Percentiles rank a stretch among this genome's conserved stretches.
Conservation (phyloP, 2,329 filamentous ascomycete species). For the Alternaria triticina region DNA sequence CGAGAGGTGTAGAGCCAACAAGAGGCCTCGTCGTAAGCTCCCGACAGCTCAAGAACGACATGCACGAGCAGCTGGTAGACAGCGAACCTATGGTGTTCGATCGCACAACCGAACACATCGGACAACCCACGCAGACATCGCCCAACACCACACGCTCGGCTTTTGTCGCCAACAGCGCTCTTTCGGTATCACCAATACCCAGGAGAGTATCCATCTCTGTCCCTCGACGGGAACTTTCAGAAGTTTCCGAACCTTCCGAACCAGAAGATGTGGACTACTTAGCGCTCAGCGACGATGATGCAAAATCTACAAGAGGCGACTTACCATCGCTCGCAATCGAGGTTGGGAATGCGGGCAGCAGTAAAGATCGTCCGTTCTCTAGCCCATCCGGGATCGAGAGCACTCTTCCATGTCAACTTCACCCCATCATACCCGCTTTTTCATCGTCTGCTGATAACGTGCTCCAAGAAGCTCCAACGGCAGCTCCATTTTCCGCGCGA, state of each 20-base stretch:
- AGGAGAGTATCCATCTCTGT: conserved; percentile 4
- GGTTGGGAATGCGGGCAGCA: neutral
- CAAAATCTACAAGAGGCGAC: conserved; percentile 18
- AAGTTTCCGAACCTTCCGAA: conserved; percentile 8
- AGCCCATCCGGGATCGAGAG: conserved; percentile 5
- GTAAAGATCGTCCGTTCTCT: neutral
- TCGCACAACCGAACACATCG: conserved; percentile 19
- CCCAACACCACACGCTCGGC: conserved; percentile 35
- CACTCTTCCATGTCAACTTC: neutral
- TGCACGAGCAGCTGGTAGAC: conserved; percentile 1
- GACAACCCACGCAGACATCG: conserved; percentile 15
- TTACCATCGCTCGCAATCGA: conserved; percentile 17
- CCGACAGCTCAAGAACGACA: conserved; percentile 1
- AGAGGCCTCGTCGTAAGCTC: neutral
- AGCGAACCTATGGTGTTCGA: conserved; percentile 6
- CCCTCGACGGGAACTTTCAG: conserved; percentile 3
- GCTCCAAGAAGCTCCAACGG: neutral
- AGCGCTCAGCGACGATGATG: neutral
- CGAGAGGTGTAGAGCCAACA: neutral
- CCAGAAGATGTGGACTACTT: conserved; percentile 5
- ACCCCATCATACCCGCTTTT: neutral
- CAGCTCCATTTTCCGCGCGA: neutral
- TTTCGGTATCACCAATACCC: conserved; percentile 27
- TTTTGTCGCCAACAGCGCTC: conserved; percentile 42
- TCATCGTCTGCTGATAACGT: neutral